A percentile compares a stretch with the other conserved stretches of the same genome.
Conservation (phyloP, 2,329 filamentous ascomycete species). For the Penicillium frequentans region DNA sequence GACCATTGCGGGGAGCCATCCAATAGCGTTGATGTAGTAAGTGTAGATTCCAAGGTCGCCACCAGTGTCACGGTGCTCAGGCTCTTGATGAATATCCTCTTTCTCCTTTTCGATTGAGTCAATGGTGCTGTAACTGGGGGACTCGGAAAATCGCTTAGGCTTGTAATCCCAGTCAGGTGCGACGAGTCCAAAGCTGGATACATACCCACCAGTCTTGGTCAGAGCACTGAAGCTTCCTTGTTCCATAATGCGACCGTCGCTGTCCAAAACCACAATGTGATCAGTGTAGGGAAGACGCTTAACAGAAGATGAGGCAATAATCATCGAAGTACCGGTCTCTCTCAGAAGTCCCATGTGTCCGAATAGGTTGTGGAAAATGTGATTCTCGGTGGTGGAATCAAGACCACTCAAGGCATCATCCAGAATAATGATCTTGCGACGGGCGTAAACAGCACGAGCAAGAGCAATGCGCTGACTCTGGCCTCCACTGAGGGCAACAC, state of each 20-base stretch:
- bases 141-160: slow-evolving; percentile 19
- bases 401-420: slow-evolving; percentile 56
- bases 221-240: slow-evolving; percentile 43
- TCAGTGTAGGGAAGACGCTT: slow-evolving; percentile 46
- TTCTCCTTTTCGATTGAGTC: slow-evolving; percentile 21
- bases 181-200: slow-evolving; percentile 40
- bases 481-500: slow-evolving; percentile 53
- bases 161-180: slow-evolving; percentile 33
- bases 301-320: slow-evolving; percentile 41
- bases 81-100: slow-evolving; percentile 20
- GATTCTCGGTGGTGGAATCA: slow-evolving; percentile 50
- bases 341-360: slow-evolving; percentile 49
- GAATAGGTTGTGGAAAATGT: slow-evolving; percentile 50
- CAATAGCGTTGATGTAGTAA: slow-evolving; percentile 41
- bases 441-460: slow-evolving; percentile 54
- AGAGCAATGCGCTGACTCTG: slow-evolving; percentile 56
- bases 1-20: slow-evolving; percentile 33
- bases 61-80: slow-evolving; percentile 15
- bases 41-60: slow-evolving; percentile 47
- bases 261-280: slow-evolving; percentile 42
- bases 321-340: slow-evolving; percentile 39
- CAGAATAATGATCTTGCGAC: slow-evolving; percentile 49
- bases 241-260: slow-evolving; percentile 40
- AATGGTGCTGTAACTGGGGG: slow-evolving; percentile 18
- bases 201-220: slow-evolving; percentile 39